phyloP scores from a whole-genome alignment of 2,329 filamentous ascomycete species.

The Penicillium sp. region DNA sequence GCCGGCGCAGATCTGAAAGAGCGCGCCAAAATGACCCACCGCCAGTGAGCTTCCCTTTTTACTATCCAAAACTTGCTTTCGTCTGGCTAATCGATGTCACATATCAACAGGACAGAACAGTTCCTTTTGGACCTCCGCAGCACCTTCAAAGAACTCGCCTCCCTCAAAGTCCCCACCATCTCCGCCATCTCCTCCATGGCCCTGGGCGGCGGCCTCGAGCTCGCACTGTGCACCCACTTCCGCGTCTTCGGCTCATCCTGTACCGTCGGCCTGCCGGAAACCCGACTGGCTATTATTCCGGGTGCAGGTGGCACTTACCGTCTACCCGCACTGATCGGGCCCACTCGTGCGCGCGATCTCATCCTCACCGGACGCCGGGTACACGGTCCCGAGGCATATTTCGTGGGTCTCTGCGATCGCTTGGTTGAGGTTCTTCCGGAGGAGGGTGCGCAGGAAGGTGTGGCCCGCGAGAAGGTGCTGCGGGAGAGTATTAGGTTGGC shows the following conservation, averaged over 20 bases:
- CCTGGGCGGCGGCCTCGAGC: conserved; percentile 87
- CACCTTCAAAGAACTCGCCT: conserved; percentile 68
- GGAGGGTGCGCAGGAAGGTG: conserved; percentile 49
- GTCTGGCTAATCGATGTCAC: background rate
- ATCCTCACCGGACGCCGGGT: conserved; percentile 88
- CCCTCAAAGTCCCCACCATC: conserved; percentile 83
- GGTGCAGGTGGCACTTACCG: conserved; percentile 91
- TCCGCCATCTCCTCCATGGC: conserved; percentile 79
- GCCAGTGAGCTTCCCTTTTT: conserved; percentile 58
- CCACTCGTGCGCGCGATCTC: conserved; percentile 77
- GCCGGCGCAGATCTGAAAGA: conserved; percentile 94
- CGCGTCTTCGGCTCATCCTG: conserved; percentile 79
- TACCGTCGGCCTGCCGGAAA: conserved; percentile 80
- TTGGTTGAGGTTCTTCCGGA: conserved; percentile 70
- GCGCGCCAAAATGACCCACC: conserved; percentile 66
- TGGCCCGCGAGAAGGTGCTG: conserved; percentile 64
- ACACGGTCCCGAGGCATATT: conserved; percentile 78
- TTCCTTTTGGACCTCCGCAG: conserved; percentile 74
- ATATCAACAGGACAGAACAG: conserved; percentile 59
- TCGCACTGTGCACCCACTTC: conserved; percentile 83
- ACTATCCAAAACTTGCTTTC: background rate
- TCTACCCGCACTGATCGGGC: conserved; percentile 74
- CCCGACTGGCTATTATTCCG: conserved; percentile 86
- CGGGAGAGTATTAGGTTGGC: conserved; percentile 74
- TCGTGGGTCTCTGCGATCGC: conserved; percentile 84